Conservation (phyloP, 73 alveolate species). For the Diophrys sp. region DNA sequence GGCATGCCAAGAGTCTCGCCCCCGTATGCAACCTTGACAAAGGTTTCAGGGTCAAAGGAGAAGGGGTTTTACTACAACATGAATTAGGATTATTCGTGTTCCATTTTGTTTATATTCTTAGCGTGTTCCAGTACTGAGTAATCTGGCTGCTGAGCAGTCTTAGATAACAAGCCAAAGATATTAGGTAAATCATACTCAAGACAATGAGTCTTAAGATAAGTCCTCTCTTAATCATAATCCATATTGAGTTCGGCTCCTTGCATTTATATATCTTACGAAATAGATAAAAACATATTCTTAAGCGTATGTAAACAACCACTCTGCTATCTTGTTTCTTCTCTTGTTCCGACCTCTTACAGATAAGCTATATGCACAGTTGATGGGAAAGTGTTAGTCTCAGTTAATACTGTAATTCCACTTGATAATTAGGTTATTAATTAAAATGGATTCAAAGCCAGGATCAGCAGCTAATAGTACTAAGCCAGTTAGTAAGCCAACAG, state of each 20-base stretch:
- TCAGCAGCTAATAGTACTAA: background rate
- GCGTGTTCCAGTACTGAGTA: background rate
- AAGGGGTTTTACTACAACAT: background rate
- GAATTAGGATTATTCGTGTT: background rate
- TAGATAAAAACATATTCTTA: slow-evolving; percentile 41
- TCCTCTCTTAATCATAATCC: slow-evolving; percentile 53
- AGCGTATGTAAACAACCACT: slow-evolving; percentile 49
- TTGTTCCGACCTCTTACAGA: slow-evolving; percentile 48
- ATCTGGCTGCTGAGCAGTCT: slow-evolving; percentile 42
- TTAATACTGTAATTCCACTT: slow-evolving; percentile 51
- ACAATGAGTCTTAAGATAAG: slow-evolving; percentile 57
- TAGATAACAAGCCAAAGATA: slow-evolving; percentile 38
- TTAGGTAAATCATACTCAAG: slow-evolving; percentile 42
- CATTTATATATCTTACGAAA: slow-evolving; percentile 48
- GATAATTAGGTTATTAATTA: slow-evolving; percentile 42
- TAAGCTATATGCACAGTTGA: slow-evolving; percentile 50
- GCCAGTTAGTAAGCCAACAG: too few species aligned
- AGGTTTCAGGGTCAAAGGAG: background rate
- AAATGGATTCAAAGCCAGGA: background rate
- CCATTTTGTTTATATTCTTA: background rate
- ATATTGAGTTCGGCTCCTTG: slow-evolving; percentile 45
- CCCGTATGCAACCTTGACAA: slow-evolving; percentile 9
- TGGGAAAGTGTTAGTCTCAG: slow-evolving; percentile 52
- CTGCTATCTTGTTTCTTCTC: slow-evolving; percentile 56
- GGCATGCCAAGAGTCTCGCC: slow-evolving; percentile 77